These are phyloP conservation scores for Chaetomiaceae sp. DNA, from an alignment of 2,329 filamentous ascomycete species.

Conservation along the genomic window DNA sequence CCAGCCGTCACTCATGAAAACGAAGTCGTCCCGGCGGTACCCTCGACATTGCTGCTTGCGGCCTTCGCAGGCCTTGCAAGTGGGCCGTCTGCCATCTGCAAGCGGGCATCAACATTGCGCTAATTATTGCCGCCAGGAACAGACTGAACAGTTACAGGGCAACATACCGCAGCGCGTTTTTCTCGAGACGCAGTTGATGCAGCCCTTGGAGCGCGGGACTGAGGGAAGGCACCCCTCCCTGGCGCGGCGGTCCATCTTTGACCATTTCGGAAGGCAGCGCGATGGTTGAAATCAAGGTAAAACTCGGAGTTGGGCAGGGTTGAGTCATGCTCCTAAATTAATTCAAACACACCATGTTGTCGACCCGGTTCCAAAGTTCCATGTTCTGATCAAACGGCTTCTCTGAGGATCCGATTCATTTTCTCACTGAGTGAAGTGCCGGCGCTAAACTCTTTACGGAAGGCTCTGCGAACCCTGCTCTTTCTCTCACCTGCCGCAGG, in stretches of 20 bases:
- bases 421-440: too few species aligned
- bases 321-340: too few species aligned
- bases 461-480: not conserved
- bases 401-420: too few species aligned
- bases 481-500: too few species aligned
- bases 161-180: not conserved
- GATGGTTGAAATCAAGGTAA: too few species aligned
- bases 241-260: not conserved
- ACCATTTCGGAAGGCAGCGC: not conserved
- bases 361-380: too few species aligned
- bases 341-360: too few species aligned
- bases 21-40: not conserved
- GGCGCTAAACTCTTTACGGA: not conserved
- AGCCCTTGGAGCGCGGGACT: not conserved
- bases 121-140: too few species aligned
- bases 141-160: too few species aligned
- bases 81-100: not conserved
- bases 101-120: not conserved
- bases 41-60: not conserved
- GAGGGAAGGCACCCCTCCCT: not conserved
- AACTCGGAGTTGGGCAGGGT: too few species aligned
- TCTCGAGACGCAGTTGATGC: not conserved
- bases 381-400: too few species aligned
- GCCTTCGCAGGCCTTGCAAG: not conserved
- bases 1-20: not conserved